Base-by-base conservation (phyloP, 768 basidiomycete species). In the Leccinum longicurvipes region DNA sequence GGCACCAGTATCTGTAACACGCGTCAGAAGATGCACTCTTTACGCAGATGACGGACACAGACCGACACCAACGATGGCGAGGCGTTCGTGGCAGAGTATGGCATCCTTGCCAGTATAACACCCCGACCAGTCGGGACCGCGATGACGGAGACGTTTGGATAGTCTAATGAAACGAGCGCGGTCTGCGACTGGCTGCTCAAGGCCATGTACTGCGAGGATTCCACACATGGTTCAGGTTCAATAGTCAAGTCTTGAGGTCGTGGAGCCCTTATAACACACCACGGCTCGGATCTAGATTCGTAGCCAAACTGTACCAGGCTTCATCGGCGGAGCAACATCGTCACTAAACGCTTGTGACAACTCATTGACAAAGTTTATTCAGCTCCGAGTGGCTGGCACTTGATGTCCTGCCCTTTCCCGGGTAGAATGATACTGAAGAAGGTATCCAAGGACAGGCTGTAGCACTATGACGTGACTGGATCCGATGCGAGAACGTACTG, bases 21-120 rank as follows among this genome's bases (percentile, higher is more conserved):
- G 47, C 34, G 42, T 54, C 47, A 56, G 57, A n/a, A n/a, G n/a
- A n/a, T n/a, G n/a, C n/a, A n/a, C n/a, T n/a, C n/a, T n/a, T n/a
- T n/a, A n/a, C n/a, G n/a, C n/a, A n/a, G n/a, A n/a, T n/a, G n/a
- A n/a, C n/a, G n/a, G n/a, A n/a, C n/a, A 77, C 84, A 72, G 57
- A 96, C 96, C 96, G 60, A 99, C 93, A 66, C 97, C 97, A 56
- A 98, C 97, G 72, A 99, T 91, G 36, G 97, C 97, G 53, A 99
- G 82, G 53, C 97, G 88, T 70, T 99, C 97, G 63, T 99, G 97
- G 31, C 91, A 90, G 59, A 99, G 83, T 55, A 97, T 82, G 42
- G 82, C 79, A 51, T 87, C 80, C 71, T 86, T 84, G 48, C 90
- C 91, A 60, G 94, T 90, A 72, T 84, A 89, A 75, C 92, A 96